Conservation (phyloP, 2,329 filamentous ascomycete genomes). For the Fonsecaea erecta region DNA sequence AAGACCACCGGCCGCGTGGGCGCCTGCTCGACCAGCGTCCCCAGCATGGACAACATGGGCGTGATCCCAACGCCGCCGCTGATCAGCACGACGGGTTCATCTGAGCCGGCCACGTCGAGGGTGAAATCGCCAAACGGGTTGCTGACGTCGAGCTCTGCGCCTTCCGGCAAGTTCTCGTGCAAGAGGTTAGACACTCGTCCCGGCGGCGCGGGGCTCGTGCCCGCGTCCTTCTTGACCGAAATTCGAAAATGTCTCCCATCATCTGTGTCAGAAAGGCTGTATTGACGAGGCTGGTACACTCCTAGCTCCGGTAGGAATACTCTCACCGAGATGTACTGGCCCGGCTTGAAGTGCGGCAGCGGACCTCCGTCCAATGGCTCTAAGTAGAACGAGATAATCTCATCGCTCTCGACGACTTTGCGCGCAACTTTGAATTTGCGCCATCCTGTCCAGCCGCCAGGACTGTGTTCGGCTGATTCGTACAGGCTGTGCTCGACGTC, state of each 20-base stretch:
- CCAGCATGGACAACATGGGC: conserved; percentile 65
- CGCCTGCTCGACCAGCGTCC: conserved; percentile 44
- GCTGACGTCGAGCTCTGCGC: conserved; percentile 67
- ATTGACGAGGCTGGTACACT: conserved; percentile 71
- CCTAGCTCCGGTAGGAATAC: conserved; percentile 63
- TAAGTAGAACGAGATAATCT: conserved; percentile 73
- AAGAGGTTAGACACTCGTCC: conserved; percentile 73
- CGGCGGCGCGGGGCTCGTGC: conserved; percentile 55
- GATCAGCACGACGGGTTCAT: conserved; percentile 62
- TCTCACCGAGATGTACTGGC: conserved; percentile 72
- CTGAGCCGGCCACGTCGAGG: conserved; percentile 47
- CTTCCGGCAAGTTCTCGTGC: conserved; percentile 64
- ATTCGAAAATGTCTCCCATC: conserved; percentile 64
- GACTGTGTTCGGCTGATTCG: conserved; percentile 25
- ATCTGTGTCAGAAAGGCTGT: conserved; percentile 68
- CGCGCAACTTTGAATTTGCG: conserved; percentile 67
- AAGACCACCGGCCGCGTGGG: conserved; percentile 33
- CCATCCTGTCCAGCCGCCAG: conserved; percentile 65
- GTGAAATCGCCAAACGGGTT: conserved; percentile 69
- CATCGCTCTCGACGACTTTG: conserved; percentile 69
- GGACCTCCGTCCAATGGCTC: conserved; percentile 64
- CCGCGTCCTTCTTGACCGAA: conserved; percentile 70
- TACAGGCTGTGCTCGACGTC: conserved; percentile 68
- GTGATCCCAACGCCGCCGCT: conserved; percentile 66
- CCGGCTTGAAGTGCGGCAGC: conserved; percentile 69